Conservation (phyloP, 148 eudicot genomes). For the Vaccinium corymbosum region DNA sequence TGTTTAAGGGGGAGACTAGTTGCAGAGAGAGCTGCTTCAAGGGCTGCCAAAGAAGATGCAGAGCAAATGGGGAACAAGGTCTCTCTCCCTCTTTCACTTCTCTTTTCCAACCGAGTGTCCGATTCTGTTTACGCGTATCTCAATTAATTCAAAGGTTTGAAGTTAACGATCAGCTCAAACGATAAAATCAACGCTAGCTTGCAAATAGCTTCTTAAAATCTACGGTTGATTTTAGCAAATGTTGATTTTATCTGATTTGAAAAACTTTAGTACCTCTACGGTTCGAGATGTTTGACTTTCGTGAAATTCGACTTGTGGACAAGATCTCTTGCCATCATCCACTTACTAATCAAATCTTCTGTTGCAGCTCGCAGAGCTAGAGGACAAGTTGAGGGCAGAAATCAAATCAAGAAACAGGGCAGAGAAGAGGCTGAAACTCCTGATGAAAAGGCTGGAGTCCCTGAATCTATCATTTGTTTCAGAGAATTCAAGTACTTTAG, state of each 20-base stretch:
- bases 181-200: too few relatives aligned
- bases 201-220: too few relatives aligned
- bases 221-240: too few relatives aligned
- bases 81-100: not conserved
- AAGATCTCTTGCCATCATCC: too few relatives aligned
- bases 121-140: not conserved
- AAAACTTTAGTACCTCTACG: too few relatives aligned
- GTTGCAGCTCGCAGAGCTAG: slow-evolving; percentile 55
- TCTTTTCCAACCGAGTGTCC: not conserved
- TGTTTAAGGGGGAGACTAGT: slow-evolving; percentile 61
- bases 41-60: slow-evolving; percentile 43
- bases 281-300: too few relatives aligned
- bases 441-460: slow-evolving; percentile 57
- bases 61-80: slow-evolving; percentile 40
- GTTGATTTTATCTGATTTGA: too few relatives aligned
- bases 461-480: slow-evolving; percentile 33
- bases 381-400: slow-evolving; percentile 47
- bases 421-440: slow-evolving; percentile 50
- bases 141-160: too few relatives aligned
- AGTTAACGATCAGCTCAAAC: too few relatives aligned
- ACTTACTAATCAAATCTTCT: not conserved
- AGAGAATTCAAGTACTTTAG: slow-evolving; percentile 33
- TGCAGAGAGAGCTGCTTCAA: slow-evolving; percentile 61
- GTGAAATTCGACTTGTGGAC: too few relatives aligned
- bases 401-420: slow-evolving; percentile 56